Evolutionary conservation across 495 filamentous ascomycete species (phyloP).

Genomic region (Hypomontagnella submonticulosa): DNA sequence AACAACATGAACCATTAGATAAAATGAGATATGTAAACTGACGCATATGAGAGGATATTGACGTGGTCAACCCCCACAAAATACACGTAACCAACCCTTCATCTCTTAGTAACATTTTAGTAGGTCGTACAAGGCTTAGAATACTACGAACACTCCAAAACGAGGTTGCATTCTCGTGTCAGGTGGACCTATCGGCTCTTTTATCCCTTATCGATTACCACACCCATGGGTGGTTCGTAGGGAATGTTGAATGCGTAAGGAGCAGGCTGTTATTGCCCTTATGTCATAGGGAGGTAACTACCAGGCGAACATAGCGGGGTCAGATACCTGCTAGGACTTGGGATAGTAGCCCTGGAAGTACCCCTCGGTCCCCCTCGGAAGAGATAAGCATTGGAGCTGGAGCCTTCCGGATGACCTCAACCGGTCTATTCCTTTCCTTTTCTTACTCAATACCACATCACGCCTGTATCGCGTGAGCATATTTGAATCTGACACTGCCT

Average conservation of each 20-base stretch:
- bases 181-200: no score
- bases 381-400: slow-evolving; percentile 9
- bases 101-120: no score
- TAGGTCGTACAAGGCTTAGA: background rate
- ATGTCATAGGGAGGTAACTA: background rate
- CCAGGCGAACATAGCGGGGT: background rate
- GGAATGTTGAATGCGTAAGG: background rate
- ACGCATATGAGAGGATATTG: no score
- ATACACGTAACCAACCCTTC: no score
- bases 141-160: background rate
- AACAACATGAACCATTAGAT: no score
- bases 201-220: slow-evolving; percentile 1
- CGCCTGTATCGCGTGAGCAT: slow-evolving; percentile 14
- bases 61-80: no score
- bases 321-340: background rate
- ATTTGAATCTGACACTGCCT: background rate
- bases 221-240: background rate
- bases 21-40: no score
- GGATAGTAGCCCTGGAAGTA: background rate
- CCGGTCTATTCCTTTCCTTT: background rate
- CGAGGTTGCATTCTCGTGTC: no score
- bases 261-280: no score
- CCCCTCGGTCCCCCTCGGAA: background rate
- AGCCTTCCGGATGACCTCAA: slow-evolving; percentile 33
- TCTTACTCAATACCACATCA: slow-evolving; percentile 6